These are phyloP conservation scores for Posidonia australis DNA, from an alignment of 106 monocot genomes.

Conservation along the genomic window DNA sequence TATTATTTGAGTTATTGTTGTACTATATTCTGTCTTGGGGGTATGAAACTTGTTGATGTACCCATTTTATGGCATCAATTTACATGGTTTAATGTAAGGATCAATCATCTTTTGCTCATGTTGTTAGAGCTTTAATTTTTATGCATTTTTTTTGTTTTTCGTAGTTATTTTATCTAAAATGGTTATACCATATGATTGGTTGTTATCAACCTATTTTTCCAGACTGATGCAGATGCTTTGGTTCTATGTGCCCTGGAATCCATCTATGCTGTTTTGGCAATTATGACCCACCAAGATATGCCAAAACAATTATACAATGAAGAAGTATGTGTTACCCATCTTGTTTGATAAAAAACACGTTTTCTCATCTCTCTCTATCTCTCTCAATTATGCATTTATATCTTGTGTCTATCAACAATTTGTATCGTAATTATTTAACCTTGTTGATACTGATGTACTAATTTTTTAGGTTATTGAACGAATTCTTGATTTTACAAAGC, in stretches of 20 bases:
- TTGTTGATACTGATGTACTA: neutral
- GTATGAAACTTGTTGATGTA: too few species aligned
- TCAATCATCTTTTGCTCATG: too few species aligned
- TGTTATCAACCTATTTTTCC: constrained; percentile 5
- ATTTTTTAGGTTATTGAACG: constrained; percentile 77
- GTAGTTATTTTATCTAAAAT: too few species aligned
- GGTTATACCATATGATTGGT: neutral
- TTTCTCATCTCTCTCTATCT: neutral
- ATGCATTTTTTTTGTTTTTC: too few species aligned
- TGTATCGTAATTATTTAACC: neutral
- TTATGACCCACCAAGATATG: constrained; percentile 89
- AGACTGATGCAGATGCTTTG: constrained; percentile 56
- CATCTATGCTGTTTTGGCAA: constrained; percentile 59
- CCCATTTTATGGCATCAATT: too few species aligned
- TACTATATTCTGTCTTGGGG: too few species aligned
- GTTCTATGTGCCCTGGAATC: constrained; percentile 82
- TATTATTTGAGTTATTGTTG: too few species aligned
- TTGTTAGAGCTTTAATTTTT: too few species aligned
- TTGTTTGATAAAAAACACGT: neutral
- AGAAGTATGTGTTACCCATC: constrained; percentile 52
- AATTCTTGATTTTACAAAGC: constrained; percentile 82
- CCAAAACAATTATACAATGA: constrained; percentile 96
- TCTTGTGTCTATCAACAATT: neutral
- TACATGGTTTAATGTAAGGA: too few species aligned
- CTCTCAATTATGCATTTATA: neutral